Percentiles rank a stretch among this genome's conserved stretches.
Conservation (phyloP, 768 basidiomycete genomes). For the Pisolithus tinctorius region DNA sequence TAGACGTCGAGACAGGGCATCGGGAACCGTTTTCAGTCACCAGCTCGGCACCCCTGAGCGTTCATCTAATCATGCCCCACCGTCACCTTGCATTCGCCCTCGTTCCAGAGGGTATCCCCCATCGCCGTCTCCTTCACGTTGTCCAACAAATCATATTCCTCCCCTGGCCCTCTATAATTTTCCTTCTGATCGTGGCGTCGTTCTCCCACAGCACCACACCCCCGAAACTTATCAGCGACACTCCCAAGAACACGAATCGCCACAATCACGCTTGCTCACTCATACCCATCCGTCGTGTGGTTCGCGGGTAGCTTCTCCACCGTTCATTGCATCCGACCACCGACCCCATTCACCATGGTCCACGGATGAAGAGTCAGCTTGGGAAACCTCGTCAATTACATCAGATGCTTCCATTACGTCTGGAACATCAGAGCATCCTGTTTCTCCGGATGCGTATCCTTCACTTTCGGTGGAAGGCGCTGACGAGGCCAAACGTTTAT, state of each 20-base stretch:
- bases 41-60: slow-evolving; percentile 24
- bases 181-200: neutral
- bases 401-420: slow-evolving; percentile 59
- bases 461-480: slow-evolving; percentile 9
- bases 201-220: neutral
- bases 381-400: slow-evolving; percentile 63
- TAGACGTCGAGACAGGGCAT: slow-evolving; percentile 50
- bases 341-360: slow-evolving; percentile 54
- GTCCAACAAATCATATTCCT: slow-evolving; percentile 32
- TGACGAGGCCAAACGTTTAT: slow-evolving; percentile 7
- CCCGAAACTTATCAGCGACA: neutral
- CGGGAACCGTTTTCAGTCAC: slow-evolving; percentile 20
- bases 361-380: slow-evolving; percentile 71
- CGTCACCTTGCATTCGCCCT: slow-evolving; percentile 36
- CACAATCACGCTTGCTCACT: slow-evolving; percentile 31
- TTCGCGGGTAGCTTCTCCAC: slow-evolving; percentile 10
- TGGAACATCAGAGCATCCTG: slow-evolving; percentile 27
- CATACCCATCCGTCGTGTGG: slow-evolving; percentile 24
- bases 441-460: slow-evolving; percentile 20
- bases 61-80: slow-evolving; percentile 22
- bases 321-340: slow-evolving; percentile 9
- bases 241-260: slow-evolving; percentile 5
- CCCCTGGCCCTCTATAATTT: slow-evolving; percentile 23
- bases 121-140: slow-evolving; percentile 43
- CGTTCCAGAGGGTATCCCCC: slow-evolving; percentile 45